Evolutionary conservation across 2,329 filamentous ascomycete species (phyloP).

Genomic region (Nannizzia gypsea): DNA sequence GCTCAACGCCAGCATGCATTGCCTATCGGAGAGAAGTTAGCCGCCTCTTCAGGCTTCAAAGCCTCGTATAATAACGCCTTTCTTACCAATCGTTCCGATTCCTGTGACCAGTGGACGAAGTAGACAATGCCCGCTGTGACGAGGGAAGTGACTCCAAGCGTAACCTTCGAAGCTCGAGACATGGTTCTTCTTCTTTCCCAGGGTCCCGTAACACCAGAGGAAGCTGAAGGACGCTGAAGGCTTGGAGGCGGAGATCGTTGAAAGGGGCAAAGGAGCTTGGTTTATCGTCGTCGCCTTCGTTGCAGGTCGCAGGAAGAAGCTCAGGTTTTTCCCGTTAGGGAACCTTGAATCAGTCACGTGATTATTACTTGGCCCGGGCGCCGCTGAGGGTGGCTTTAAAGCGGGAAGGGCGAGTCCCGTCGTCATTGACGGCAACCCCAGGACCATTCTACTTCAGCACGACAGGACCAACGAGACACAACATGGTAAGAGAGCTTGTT

Average conservation of each 20-base stretch:
- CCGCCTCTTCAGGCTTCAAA: background rate
- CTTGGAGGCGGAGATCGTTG: background rate
- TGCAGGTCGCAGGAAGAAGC: background rate
- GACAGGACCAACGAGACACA: background rate
- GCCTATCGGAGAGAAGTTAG: constrained; percentile 39
- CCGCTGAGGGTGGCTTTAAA: background rate
- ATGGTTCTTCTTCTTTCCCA: constrained; percentile 38
- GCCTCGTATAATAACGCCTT: background rate
- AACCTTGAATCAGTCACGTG: background rate
- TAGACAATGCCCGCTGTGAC: constrained; percentile 65
- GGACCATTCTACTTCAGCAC: background rate
- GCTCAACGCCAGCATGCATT: constrained; percentile 90
- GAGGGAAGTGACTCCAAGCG: constrained; percentile 63
- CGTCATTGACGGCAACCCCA: constrained; percentile 1
- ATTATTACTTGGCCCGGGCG: background rate
- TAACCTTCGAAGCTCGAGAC: constrained; percentile 84
- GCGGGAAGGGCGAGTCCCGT: background rate
- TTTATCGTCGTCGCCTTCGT: background rate
- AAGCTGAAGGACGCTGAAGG: background rate
- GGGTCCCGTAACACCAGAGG: background rate
- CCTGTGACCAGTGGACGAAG: constrained; percentile 83
- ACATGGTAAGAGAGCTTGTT: constrained; percentile 3
- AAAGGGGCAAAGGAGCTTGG: background rate
- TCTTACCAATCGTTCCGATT: constrained; percentile 67
- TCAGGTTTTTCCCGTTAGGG: background rate